Evolutionary conservation across 179 eudicot species (phyloP).

Genomic region (Drosera spatulata): DNA sequence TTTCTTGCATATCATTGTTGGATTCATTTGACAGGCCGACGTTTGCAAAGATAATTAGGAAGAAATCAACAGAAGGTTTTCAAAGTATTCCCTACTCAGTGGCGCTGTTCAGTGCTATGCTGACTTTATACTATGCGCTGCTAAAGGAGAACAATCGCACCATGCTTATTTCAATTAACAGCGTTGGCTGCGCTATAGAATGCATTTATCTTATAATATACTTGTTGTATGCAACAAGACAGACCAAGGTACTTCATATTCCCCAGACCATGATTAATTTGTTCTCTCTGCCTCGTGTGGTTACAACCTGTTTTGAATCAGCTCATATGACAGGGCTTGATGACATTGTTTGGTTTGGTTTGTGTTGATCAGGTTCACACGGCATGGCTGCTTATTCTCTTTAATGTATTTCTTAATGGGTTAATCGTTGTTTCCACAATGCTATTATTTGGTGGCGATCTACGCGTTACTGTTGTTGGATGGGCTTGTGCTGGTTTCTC

Average conservation of each 20-base stretch:
- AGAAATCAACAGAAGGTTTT: conserved; percentile 75
- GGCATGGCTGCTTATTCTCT: conserved; percentile 35
- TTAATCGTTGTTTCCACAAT: conserved; percentile 27
- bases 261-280: too few species aligned
- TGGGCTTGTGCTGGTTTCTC: conserved; percentile 81
- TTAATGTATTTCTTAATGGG: conserved; percentile 40
- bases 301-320: background rate
- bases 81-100: conserved; percentile 68
- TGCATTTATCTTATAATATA: conserved; percentile 36
- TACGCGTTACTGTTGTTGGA: conserved; percentile 43
- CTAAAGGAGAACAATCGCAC: conserved; percentile 36
- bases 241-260: conserved; percentile 31
- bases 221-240: conserved; percentile 54
- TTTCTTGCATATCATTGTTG: background rate
- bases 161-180: conserved; percentile 57
- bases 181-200: conserved; percentile 47
- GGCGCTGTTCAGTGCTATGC: conserved; percentile 75
- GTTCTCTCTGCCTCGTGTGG: background rate
- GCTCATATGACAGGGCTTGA: background rate
- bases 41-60: conserved; percentile 51
- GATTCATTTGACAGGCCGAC: conserved; percentile 42
- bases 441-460: conserved; percentile 17
- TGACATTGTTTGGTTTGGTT: background rate
- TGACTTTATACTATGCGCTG: conserved; percentile 52
- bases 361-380: conserved; percentile 31